These are phyloP conservation scores for Penicillium sp. DNA, from an alignment of 2,329 filamentous ascomycete genomes.

Conservation along the genomic window DNA sequence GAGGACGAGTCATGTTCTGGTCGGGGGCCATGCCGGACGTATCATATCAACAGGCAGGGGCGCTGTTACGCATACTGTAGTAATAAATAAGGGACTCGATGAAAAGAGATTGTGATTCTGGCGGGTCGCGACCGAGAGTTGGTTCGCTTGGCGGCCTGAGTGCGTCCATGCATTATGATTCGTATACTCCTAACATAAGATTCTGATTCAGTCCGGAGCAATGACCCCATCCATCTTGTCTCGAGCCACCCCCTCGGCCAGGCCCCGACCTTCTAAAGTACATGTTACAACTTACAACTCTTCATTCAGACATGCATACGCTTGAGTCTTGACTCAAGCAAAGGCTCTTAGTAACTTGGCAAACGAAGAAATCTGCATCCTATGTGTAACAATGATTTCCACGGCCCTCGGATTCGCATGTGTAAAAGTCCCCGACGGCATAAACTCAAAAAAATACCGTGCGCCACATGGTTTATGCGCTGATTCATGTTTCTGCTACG, in stretches of 20 bases:
- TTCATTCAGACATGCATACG: neutral
- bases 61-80: neutral
- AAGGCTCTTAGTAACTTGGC: neutral
- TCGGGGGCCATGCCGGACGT: conserved; percentile 20
- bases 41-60: conserved; percentile 17
- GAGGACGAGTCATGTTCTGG: conserved; percentile 27
- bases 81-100: neutral
- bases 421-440: conserved; percentile 23
- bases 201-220: neutral
- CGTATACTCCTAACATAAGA: neutral
- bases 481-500: conserved; percentile 14
- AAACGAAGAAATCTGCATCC: neutral
- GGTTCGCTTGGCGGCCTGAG: neutral
- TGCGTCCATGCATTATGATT: neutral
- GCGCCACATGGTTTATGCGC: conserved; percentile 25
- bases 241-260: neutral
- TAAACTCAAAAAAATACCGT: conserved; percentile 19
- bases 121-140: neutral
- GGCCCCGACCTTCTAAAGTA: neutral
- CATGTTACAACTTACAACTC: neutral
- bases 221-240: neutral
- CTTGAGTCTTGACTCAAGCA: neutral
- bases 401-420: conserved; percentile 22
- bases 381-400: neutral
- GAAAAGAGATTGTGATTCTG: conserved; percentile 3